Base-by-base conservation (phyloP, 2,329 filamentous ascomycete genomes). In the Chrysosporium keratinophilum region DNA sequence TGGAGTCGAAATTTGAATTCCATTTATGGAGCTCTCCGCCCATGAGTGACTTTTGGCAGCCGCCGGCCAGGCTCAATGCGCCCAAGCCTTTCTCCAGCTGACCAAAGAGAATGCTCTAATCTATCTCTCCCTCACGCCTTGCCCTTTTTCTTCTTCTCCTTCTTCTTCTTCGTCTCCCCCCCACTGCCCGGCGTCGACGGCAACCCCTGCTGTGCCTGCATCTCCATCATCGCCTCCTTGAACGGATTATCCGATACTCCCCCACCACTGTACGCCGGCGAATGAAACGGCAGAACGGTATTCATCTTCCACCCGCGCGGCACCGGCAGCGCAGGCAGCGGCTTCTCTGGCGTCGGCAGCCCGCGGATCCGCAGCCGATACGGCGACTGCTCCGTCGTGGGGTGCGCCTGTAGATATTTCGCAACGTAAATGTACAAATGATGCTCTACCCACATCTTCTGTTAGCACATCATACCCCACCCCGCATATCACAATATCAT, bases 211-310 rank as follows among this genome's bases (percentile, higher is more conserved):
- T 71, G 67, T 60, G 73, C 74, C 59, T 78, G 76, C 88, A 97
- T 95, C 74, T 94, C 88, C 64, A 83, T 84, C 90, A 97, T 95
- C 78, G 96, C 95, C 62, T 96, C 90, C 75, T 93, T 88, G 65
- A 97, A 83, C 57, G 96, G 81, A 65, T 97, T 95, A 69, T 98
- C 93, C 58, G 83, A 90, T 10, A 97, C 88, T 35, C 93, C 93
- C 10, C 93, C 93, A 7, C 93, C 93, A 52, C 87, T 93, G 71
- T 97, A 79, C 15, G 89, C 93, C 0, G 90, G 83, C 58, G 87
- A 94, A 65, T 95, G 85, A 59, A 94, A 83, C 19, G 93, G 93
- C 60, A 98, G 67, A 55, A 95, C 82, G 56, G 80, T 82, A 57
- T 82, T 82, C 69, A 97, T 84, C 75, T 95, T 96, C 88, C 89